phyloP scores from a whole-genome alignment of 768 basidiomycete species.

The Tulasnella sp. region DNA sequence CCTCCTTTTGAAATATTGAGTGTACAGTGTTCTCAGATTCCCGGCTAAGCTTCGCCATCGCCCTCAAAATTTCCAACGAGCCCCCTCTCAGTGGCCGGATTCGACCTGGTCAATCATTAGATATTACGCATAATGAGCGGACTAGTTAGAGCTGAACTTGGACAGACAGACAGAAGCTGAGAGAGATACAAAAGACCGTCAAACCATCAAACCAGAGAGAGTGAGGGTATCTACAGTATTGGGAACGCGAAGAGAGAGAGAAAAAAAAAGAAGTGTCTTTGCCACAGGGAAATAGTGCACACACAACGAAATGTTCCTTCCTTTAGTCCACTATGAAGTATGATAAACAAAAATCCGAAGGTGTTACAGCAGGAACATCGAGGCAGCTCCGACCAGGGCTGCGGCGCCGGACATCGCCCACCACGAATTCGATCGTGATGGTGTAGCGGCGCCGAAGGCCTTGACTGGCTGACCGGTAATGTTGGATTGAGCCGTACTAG shows the following conservation, averaged over 20 bases:
- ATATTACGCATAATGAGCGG: background rate
- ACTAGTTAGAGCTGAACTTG: background rate
- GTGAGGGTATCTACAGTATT: constrained; percentile 4
- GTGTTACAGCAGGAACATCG: background rate
- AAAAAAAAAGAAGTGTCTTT: background rate
- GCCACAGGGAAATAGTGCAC: background rate
- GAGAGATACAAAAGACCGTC: background rate
- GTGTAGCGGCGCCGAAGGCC: background rate
- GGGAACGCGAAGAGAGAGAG: background rate
- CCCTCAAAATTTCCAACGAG: background rate
- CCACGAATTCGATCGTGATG: background rate
- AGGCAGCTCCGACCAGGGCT: background rate
- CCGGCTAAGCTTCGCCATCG: no score
- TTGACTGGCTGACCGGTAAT: constrained; percentile 21
- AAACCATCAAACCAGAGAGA: background rate
- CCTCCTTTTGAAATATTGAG: background rate
- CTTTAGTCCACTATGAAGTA: background rate
- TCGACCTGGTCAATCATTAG: background rate
- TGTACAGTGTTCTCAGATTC: background rate
- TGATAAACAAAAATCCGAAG: background rate
- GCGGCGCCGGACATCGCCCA: background rate
- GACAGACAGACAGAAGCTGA: background rate
- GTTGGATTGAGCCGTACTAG: constrained; percentile 43
- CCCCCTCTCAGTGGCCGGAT: background rate
- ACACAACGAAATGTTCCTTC: background rate